Conservation (phyloP, 805 yeast species). For the Zygoascus flipseniorum region DNA sequence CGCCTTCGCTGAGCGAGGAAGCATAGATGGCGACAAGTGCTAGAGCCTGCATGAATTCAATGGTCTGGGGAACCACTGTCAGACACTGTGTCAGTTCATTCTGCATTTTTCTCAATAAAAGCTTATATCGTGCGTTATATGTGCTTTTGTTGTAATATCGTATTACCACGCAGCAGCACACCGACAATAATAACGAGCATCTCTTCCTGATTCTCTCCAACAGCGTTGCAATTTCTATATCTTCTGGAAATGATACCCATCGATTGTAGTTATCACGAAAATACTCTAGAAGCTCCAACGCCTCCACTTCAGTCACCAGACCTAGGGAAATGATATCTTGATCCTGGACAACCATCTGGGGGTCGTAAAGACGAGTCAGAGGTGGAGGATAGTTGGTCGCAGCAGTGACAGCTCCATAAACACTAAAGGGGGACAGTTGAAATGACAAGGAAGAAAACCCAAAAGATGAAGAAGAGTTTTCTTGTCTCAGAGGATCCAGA, state of each 20-base stretch:
- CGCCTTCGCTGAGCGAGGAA: conserved; percentile 46
- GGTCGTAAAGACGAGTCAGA: conserved; percentile 28
- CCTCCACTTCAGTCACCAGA: conserved; percentile 41
- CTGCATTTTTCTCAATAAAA: conserved; percentile 39
- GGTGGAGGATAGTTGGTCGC: conserved; percentile 30
- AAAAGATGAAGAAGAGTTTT: conserved; percentile 13
- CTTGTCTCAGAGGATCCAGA: not conserved
- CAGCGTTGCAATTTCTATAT: conserved; percentile 39
- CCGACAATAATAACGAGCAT: conserved; percentile 58
- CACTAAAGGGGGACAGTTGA: conserved; percentile 37
- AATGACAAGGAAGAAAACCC: conserved; percentile 33
- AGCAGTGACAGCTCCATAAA: conserved; percentile 30
- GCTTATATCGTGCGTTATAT: conserved; percentile 34
- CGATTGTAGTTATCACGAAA: conserved; percentile 64
- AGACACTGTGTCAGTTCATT: conserved; percentile 41
- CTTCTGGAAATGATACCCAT: conserved; percentile 67
- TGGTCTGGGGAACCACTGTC: conserved; percentile 35
- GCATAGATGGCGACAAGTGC: conserved; percentile 60
- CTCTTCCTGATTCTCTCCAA: conserved; percentile 37
- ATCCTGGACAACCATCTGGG: conserved; percentile 21
- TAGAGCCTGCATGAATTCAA: conserved; percentile 61
- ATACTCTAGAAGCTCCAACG: conserved; percentile 41
- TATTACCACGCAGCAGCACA: conserved; percentile 55
- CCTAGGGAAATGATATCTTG: conserved; percentile 46
- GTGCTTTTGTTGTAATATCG: conserved; percentile 40